phyloP scores from a whole-genome alignment of 176 grass and related monocot genomes.

The Poa pratensis region DNA sequence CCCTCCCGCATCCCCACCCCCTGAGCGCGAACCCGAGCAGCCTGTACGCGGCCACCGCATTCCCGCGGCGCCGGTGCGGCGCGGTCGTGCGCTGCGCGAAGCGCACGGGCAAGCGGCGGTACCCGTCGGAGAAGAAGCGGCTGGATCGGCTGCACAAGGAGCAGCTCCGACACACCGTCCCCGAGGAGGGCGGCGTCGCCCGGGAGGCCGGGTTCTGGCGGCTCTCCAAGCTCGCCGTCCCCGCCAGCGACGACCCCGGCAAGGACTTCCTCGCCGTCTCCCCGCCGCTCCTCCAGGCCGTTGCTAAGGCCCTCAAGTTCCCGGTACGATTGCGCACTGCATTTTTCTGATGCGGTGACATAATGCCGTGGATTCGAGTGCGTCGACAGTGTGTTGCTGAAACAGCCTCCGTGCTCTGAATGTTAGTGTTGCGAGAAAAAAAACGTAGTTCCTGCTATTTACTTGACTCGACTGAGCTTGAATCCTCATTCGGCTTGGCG shows the following conservation, averaged over 20 bases:
- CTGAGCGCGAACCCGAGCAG: slow-evolving; percentile 10
- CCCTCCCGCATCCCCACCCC: slow-evolving; percentile 7
- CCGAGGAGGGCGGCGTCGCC: slow-evolving; percentile 44
- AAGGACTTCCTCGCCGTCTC: slow-evolving; percentile 83
- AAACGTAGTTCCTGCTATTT: not conserved
- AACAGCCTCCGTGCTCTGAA: not conserved
- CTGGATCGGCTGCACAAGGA: slow-evolving; percentile 57
- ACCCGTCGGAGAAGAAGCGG: slow-evolving; percentile 96
- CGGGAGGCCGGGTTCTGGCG: slow-evolving; percentile 78
- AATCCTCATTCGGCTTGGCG: not conserved
- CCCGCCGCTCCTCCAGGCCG: slow-evolving; percentile 78
- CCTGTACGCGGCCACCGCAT: not conserved
- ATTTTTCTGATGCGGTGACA: not conserved
- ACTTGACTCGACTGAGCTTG: too few relatives aligned
- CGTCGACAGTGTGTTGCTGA: not conserved
- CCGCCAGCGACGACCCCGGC: slow-evolving; percentile 80
- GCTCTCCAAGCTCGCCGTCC: slow-evolving; percentile 80
- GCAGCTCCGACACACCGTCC: slow-evolving; percentile 46
- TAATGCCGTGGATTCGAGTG: slow-evolving; percentile 3
- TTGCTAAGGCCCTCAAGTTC: slow-evolving; percentile 90
- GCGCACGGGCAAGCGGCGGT: slow-evolving; percentile 84
- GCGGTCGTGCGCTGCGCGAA: slow-evolving; percentile 62
- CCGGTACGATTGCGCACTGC: slow-evolving; percentile 47
- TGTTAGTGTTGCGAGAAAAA: not conserved
- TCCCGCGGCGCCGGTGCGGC: slow-evolving; percentile 41